These are phyloP conservation scores for Candida silvatica DNA, from an alignment of 805 yeast species.

Conservation along the genomic window DNA sequence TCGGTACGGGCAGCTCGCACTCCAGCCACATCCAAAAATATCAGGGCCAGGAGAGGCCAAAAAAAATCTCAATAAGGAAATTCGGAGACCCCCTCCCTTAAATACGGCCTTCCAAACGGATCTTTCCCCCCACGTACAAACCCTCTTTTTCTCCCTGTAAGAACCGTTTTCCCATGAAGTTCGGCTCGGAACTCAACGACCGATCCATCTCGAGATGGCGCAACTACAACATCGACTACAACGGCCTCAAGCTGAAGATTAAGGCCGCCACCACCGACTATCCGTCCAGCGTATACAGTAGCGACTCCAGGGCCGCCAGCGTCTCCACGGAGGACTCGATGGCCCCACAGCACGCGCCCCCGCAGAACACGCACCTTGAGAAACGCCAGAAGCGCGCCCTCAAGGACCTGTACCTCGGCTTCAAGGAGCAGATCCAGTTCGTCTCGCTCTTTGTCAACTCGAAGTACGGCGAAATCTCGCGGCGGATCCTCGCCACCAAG, in stretches of 20 bases:
- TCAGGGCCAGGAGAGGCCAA: not conserved
- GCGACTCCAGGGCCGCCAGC: slow-evolving; percentile 2
- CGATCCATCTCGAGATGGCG: slow-evolving; percentile 87
- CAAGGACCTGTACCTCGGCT: slow-evolving; percentile 30
- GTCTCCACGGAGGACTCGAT: not conserved
- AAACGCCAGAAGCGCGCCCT: slow-evolving; percentile 15
- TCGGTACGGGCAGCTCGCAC: no score
- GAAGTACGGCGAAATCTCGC: slow-evolving; percentile 61
- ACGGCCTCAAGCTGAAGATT: slow-evolving; percentile 62
- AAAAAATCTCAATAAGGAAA: no score
- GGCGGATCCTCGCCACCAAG: slow-evolving; percentile 27
- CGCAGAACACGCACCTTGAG: slow-evolving; percentile 4
- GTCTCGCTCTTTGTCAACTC: slow-evolving; percentile 56
- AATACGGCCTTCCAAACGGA: no score
- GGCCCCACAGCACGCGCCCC: slow-evolving; percentile 4
- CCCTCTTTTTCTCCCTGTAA: not conserved
- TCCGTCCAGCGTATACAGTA: slow-evolving; percentile 5
- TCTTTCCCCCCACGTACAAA: not conserved
- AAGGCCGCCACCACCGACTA: slow-evolving; percentile 40
- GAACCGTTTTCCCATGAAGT: slow-evolving; percentile 52
- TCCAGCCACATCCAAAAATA: no score
- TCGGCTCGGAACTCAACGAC: slow-evolving; percentile 66
- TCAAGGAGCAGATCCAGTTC: slow-evolving; percentile 52
- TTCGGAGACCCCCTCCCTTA: no score
- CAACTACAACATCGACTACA: slow-evolving; percentile 74